Evolutionary conservation across 352 stramenopile species (phyloP), one percentile per base, ranked within the genome.

Genomic region (Thraustochytrium striatum): DNA sequence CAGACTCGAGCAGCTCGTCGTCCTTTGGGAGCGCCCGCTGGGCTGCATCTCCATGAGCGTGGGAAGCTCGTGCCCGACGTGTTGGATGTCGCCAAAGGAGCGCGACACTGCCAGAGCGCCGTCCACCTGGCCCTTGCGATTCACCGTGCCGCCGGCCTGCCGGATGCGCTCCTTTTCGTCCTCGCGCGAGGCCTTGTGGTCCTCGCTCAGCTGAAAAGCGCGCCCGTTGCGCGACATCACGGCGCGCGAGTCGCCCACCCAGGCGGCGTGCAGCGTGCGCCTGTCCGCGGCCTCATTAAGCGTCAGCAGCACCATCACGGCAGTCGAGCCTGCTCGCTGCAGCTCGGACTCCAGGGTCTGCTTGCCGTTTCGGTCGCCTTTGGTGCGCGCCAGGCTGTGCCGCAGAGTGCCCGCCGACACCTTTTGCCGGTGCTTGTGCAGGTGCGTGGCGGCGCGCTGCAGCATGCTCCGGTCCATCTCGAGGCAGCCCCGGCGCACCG

Each of bases 81-180:
- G 89, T 47, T 89, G 89, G 28, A 94, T 72, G 73, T 95, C 91
- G 36, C 91, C 91, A 83, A 96, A 95, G 52, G 90, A 89, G 9
- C 91, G 85, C 21, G 91, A 94, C 43, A 96, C 88, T 38, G 89
- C 89, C 1, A 95, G 81, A 72, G 93, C 91, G 28, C 91, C 91
- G 70, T 95, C 89, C 13, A 96, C 80, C 3, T 90, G 88, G 0
- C 90, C 91, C 72, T 95, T 95, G 43, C 92, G 93, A n/a, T 69
- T 73, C 21, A 80, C 70, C 21, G 55, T 69, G 2, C 91, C 91
- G 28, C 91, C 91, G 35, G 85, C 87, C 9, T 83, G 84, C 53
- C 94, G 89, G 57, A 96, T 93, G 35, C 90, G 85, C 62, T 79
- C 85, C 82, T 91, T 86, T 84, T 96, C 91, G 1, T 85, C 85